Evolutionary conservation across 257 asterid genomes (phyloP).

Genomic region (Przewalskia tangutica): DNA sequence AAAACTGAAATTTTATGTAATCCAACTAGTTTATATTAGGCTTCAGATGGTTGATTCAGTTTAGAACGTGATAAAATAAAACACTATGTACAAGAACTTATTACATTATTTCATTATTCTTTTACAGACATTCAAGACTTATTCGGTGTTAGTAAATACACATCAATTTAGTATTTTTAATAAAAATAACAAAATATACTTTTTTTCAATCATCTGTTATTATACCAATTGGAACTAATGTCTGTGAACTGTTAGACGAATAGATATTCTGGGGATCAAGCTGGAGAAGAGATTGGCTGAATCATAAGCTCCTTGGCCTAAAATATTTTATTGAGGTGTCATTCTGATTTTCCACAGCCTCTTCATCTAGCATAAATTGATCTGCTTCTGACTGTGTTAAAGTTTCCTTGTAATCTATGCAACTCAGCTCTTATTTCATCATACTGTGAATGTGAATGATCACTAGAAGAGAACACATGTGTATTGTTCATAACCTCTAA

Average conservation of each 20-base stretch:
- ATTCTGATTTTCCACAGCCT: not conserved
- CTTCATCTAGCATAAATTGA: conserved; percentile 3
- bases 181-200: not conserved
- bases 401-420: conserved; percentile 31
- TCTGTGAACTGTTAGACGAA: not conserved
- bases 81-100: not conserved
- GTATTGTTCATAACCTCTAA: conserved; percentile 33
- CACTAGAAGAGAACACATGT: conserved; percentile 47
- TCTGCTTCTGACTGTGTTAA: conserved; percentile 12
- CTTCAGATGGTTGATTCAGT: not conserved
- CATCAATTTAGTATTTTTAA: not conserved
- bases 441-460: conserved; percentile 27
- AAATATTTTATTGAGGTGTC: not conserved
- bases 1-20: not conserved
- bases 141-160: not conserved
- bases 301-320: not conserved
- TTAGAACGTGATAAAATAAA: not conserved
- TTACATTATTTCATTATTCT: not conserved
- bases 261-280: not conserved
- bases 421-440: conserved; percentile 32
- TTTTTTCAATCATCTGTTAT: not conserved
- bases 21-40: not conserved
- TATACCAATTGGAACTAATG: not conserved
- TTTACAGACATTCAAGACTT: not conserved
- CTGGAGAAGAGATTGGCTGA: not conserved